These are phyloP conservation scores for Cyclotella baltica DNA, from an alignment of 108 stramenopile species.

Conservation along the genomic window DNA sequence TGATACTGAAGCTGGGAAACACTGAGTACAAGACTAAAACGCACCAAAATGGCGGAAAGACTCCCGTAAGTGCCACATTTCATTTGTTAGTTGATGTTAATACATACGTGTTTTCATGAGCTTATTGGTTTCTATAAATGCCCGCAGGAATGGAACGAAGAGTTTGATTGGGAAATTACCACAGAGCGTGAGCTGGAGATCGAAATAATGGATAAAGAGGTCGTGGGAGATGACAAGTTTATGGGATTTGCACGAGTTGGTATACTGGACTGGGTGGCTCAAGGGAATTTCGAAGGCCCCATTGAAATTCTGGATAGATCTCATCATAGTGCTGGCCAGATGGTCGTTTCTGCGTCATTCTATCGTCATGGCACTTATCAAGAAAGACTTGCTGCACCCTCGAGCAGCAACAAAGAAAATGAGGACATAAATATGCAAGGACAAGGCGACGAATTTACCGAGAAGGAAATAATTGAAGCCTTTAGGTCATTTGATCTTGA, in stretches of 20 bases:
- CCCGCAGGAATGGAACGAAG: slow-evolving; percentile 70
- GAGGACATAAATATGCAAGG: slow-evolving; percentile 12
- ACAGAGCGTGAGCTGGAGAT: slow-evolving; percentile 80
- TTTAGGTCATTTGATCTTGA: slow-evolving; percentile 83
- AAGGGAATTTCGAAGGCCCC: slow-evolving; percentile 74
- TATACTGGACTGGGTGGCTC: slow-evolving; percentile 87
- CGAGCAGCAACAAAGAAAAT: slow-evolving; percentile 9
- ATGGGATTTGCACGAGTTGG: slow-evolving; percentile 80
- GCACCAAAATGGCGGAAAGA: slow-evolving; percentile 77
- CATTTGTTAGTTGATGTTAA: not conserved
- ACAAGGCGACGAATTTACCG: slow-evolving; percentile 64
- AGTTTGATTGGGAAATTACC: slow-evolving; percentile 83
- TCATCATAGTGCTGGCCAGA: slow-evolving; percentile 67
- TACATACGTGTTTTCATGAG: not conserved
- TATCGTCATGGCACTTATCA: slow-evolving; percentile 60
- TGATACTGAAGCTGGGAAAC: slow-evolving; percentile 66
- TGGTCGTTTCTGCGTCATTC: slow-evolving; percentile 71
- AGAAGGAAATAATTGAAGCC: slow-evolving; percentile 85
- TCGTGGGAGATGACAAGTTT: slow-evolving; percentile 85
- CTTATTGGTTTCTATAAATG: too few relatives aligned
- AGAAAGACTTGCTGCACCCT: slow-evolving; percentile 6
- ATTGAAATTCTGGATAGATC: slow-evolving; percentile 76
- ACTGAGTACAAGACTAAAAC: slow-evolving; percentile 59
- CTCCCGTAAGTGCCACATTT: slow-evolving; percentile 52
- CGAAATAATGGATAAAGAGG: slow-evolving; percentile 77